Evolutionary conservation across 1,139 yeast genomes (phyloP).

Genomic region (Hemisphaericaspora xylanilytica): DNA sequence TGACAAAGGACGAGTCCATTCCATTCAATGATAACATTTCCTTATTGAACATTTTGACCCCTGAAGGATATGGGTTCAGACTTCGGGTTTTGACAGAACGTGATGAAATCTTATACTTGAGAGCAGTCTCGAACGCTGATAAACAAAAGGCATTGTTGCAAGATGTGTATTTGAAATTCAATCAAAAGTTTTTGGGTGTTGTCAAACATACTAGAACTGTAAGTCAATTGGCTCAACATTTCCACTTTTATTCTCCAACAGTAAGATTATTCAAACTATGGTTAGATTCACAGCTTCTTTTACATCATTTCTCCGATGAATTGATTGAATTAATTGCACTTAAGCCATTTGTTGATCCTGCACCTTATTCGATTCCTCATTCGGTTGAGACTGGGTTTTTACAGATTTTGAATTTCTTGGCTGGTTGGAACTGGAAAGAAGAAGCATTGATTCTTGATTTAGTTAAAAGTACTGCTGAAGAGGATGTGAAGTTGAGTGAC

Average conservation of each 20-base stretch:
- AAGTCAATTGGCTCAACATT: conserved; percentile 67
- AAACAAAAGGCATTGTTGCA: conserved; percentile 61
- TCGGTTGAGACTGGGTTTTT: conserved; percentile 79
- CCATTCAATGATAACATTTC: conserved; percentile 63
- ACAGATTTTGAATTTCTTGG: conserved; percentile 65
- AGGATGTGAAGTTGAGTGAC: conserved; percentile 48
- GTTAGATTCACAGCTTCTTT: conserved; percentile 70
- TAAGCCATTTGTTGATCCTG: conserved; percentile 82
- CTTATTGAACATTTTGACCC: conserved; percentile 66
- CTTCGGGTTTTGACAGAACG: conserved; percentile 75
- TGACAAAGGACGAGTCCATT: conserved; percentile 62
- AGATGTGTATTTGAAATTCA: conserved; percentile 60
- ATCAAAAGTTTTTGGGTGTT: conserved; percentile 63
- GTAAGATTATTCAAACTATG: conserved; percentile 84
- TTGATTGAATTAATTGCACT: conserved; percentile 78
- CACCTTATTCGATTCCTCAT: conserved; percentile 77
- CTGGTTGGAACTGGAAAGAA: conserved; percentile 94
- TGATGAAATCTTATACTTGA: conserved; percentile 69
- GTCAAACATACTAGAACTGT: conserved; percentile 83
- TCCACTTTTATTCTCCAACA: conserved; percentile 73
- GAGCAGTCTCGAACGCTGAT: conserved; percentile 64
- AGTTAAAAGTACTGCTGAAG: conserved; percentile 46
- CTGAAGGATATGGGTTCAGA: conserved; percentile 84
- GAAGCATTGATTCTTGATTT: conserved; percentile 79
- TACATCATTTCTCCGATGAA: conserved; percentile 72